Base-by-base conservation (phyloP, 768 basidiomycete genomes). In the Xerocomellus dryophilus region DNA sequence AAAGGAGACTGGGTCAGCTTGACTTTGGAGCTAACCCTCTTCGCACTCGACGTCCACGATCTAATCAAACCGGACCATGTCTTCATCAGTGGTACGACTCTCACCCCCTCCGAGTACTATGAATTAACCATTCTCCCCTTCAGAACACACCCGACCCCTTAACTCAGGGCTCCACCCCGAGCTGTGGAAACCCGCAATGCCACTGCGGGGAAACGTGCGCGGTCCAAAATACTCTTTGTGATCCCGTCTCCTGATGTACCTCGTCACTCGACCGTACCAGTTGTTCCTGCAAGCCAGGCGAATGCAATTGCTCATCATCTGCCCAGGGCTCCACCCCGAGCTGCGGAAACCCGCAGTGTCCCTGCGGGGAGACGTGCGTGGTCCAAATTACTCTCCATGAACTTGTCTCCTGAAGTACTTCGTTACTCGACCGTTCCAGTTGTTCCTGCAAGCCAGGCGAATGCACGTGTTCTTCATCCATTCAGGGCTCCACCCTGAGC, bases 111-210 rank as follows among this genome's bases (percentile, higher is more conserved):
- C 23, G 21, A 31, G 17, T 15, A 17, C 23, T 7, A 10, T 27
- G 11, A n/a, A 18, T n/a, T 47, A 25, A 48, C 12, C 5, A n/a
- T 23, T 34, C n/a, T 35, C 25, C 17, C 3, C 21, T 31, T 20
- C 29, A 62, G 53, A 41, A 47, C 10, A n/a, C 61, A 35, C 56
- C 49, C 5, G 21, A 43, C 8, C n/a, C 43, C 4, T 42, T 43
- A 0, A 54, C 53, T 29, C 55, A 57, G 50, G 56, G 39, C 0
- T 2, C 47, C 11, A 44, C 43, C n/a, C 48, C 60, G 27, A 49
- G 43, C 35, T 65, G 63, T 34, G 61, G 63, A 43, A 62, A 65
- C 23, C 55, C 53, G 27, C 51, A 43, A 10, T 62, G 60, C 57
- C 5, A 29, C 1, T 64, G 63, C 50, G 63, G 57, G 43, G 17